These are phyloP conservation scores for Udeniomyces megalosporus DNA, from an alignment of 768 basidiomycete genomes.

Conservation along the genomic window DNA sequence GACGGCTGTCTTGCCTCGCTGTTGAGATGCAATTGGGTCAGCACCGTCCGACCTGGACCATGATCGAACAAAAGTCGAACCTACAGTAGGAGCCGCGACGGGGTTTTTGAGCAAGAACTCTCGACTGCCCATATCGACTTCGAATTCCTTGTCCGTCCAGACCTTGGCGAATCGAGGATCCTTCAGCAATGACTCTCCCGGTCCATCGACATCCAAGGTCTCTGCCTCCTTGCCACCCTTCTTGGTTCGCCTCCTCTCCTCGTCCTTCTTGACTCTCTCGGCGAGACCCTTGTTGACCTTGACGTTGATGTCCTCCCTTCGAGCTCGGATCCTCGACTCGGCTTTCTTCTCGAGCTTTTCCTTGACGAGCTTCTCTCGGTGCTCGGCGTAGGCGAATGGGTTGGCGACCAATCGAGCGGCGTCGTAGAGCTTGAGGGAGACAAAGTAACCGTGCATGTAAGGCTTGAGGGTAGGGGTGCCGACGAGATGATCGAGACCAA, in stretches of 20 bases:
- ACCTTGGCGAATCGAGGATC: slow-evolving; percentile 82
- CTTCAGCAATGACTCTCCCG: slow-evolving; percentile 40
- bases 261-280: slow-evolving; percentile 49
- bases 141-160: slow-evolving; percentile 80
- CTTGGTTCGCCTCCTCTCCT: slow-evolving; percentile 29
- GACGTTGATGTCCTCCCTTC: slow-evolving; percentile 39
- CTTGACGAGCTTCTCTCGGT: slow-evolving; percentile 70
- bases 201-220: slow-evolving; percentile 12
- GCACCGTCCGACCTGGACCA: not conserved
- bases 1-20: slow-evolving; percentile 53
- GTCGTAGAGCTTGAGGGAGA: slow-evolving; percentile 88
- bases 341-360: slow-evolving; percentile 87
- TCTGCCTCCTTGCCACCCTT: slow-evolving; percentile 21
- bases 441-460: slow-evolving; percentile 99
- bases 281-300: slow-evolving; percentile 79
- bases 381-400: slow-evolving; percentile 87
- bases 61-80: slow-evolving; percentile 19
- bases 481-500: slow-evolving; percentile 86
- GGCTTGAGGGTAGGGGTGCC: slow-evolving; percentile 92
- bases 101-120: slow-evolving; percentile 91
- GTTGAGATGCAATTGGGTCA: slow-evolving; percentile 14
- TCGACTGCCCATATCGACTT: slow-evolving; percentile 70
- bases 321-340: slow-evolving; percentile 75
- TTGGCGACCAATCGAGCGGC: slow-evolving; percentile 90
- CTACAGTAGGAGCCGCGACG: slow-evolving; percentile 40